A percentile compares a stretch with the other conserved stretches of the same genome.
Conservation (phyloP, 2,329 filamentous ascomycete genomes). For the Pseudogymnoascus sp. region DNA sequence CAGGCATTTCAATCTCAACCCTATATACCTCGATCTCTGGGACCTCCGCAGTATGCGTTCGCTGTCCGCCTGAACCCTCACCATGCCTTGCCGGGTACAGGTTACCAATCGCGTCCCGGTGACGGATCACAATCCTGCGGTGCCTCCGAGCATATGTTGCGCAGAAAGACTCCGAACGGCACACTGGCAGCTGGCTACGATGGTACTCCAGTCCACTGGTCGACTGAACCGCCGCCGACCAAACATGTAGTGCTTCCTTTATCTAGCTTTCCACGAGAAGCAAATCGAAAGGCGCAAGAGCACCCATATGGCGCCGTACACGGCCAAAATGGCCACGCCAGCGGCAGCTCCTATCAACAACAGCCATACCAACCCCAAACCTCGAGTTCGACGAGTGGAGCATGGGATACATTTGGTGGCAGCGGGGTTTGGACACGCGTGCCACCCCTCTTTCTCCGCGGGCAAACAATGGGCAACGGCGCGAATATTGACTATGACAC, state of each 20-base stretch:
- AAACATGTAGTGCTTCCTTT: conserved; percentile 76
- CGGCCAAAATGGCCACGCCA: not conserved
- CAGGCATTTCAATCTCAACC: conserved; percentile 14
- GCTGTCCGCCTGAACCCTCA: conserved; percentile 18
- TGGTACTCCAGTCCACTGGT: conserved; percentile 66
- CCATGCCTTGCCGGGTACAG: conserved; percentile 1
- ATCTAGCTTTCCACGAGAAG: conserved; percentile 20
- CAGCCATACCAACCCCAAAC: not conserved
- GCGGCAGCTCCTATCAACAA: not conserved
- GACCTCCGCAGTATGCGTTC: conserved; percentile 21
- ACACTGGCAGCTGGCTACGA: conserved; percentile 89
- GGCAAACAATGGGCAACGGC: conserved; percentile 2
- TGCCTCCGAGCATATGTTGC: conserved; percentile 64
- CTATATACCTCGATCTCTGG: conserved; percentile 22
- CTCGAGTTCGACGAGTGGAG: not conserved
- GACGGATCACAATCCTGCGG: conserved; percentile 19
- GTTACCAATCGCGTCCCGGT: conserved; percentile 7
- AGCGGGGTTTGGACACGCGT: conserved; percentile 5
- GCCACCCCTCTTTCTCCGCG: not conserved
- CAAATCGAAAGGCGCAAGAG: not conserved
- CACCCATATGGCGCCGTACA: not conserved
- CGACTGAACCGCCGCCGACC: conserved; percentile 63
- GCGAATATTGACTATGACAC: conserved; percentile 2
- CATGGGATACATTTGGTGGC: not conserved
- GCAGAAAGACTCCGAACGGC: conserved; percentile 90